Base-by-base conservation (phyloP, 2,329 filamentous ascomycete species). In the Diaporthe amygdali region DNA sequence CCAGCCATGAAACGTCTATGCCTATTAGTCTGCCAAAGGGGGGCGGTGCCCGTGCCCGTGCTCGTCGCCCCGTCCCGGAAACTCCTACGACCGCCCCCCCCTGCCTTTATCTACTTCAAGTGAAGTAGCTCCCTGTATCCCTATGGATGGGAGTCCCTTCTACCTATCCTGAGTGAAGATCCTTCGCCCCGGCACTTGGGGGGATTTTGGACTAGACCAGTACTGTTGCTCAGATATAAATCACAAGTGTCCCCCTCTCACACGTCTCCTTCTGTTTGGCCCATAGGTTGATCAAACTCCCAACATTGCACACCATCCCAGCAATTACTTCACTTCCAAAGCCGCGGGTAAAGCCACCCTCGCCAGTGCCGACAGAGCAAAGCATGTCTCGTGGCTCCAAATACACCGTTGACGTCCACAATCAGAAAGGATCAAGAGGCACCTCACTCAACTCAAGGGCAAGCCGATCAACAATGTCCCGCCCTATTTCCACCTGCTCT, bases 381-480 rank as follows among this genome's bases (percentile, higher is more conserved):
- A 68, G 66, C 52, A 68, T 68, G 66, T 68, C 66, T 59, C 66
- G 52, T 37, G 44, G 66, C 52, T 56, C 52, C 44, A 59, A 68
- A 25, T 68, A 68, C 66, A 32, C 66, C 12, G 66, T 68, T 27
- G 52, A 68, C 52, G 51, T 68, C 34, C 66, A 68, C 66, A 68
- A 68, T 41, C 25, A 44, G 41, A 66, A 47, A 15, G 20, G 20
- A 51, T 52, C 41, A 30, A 46, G 44, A 49, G 27, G 14, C 64
- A 8, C 69, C n/a, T 71, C 71, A 8, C 9, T 73, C 39, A 46
- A 25, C 22, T 72, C 71, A 10, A 63, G 32, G 63, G 55, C 71
- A 12, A 68, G 64, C 15, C 44, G 44, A 22, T 46, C 71, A 17
- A 68, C 56, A 14, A 66, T 46, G 41, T 71, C 69, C 37, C 39